Base-by-base conservation (phyloP, 2,329 filamentous ascomycete species). In the Calonectria henricotiae region DNA sequence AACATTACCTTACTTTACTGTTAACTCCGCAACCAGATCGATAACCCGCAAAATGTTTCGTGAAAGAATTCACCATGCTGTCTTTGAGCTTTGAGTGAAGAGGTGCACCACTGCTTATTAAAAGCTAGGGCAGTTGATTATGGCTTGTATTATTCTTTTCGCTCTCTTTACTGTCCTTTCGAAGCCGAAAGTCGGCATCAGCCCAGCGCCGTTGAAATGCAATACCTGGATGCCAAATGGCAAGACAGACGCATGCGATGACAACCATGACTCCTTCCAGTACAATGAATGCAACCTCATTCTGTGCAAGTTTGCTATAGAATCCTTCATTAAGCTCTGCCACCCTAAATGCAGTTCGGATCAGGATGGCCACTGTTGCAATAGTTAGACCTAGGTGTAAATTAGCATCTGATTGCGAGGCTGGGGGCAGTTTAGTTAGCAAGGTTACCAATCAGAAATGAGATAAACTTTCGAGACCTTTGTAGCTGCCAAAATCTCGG, bases 341-440 rank as follows among this genome's bases (percentile, higher is more conserved):
- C 27, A 74, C 66, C 23, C 72, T 71, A 32, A 69, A 74, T 0
- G 68, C 54, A 4, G 72, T 71, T 49, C 72, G 66, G 62, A 74
- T 73, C 39, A 74, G 49, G 62, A 74, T 74, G 49, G 41, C 65
- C 11, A 73, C n/a, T 1, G 72, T 74, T 7, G 72, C 65, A 49
- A 66, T 37, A 0, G 58, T 11, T 25, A 67, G 63, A 5, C 68
- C 70, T 73, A 39, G 3, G 23, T 20, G 43, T 93, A 81, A 0
- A 90, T 91, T 80, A 94, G 92, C 17, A 94, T 82, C 93, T 94
- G 82, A 94, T 92, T 60, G 91, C 91, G 55, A 89, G 91, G 64
- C 92, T 92, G 91, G 75, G 92, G 32, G 15, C 7, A 32, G 88
- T 72, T 91, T 91, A 3, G 1, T n/a, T 43, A 8, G 9, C 2